phyloP scores from a whole-genome alignment of 2,329 filamentous ascomycete genomes.

The Fusarium clavum region DNA sequence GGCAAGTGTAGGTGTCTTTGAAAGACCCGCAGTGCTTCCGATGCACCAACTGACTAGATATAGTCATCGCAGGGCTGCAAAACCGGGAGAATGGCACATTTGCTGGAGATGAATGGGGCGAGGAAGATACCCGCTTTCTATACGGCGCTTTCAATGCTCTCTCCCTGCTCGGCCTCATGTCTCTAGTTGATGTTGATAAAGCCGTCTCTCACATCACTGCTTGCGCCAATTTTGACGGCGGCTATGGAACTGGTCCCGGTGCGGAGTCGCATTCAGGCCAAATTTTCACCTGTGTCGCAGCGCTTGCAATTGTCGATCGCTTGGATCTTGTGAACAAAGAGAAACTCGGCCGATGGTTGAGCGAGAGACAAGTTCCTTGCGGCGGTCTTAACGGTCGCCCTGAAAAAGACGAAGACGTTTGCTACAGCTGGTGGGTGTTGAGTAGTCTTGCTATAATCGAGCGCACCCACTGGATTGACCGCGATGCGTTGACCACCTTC shows the following conservation, averaged over 20 bases:
- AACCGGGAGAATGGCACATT: constrained; percentile 87
- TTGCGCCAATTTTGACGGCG: constrained; percentile 94
- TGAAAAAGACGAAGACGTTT: constrained; percentile 96
- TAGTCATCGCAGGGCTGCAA: constrained; percentile 85
- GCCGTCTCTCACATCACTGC: constrained; percentile 82
- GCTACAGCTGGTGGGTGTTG: constrained; percentile 99
- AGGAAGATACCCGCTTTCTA: constrained; percentile 93
- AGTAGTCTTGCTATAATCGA: constrained; percentile 91
- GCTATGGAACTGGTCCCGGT: constrained; percentile 88
- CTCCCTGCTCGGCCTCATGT: constrained; percentile 80
- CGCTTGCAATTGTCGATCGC: constrained; percentile 83
- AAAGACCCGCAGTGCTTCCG: constrained; percentile 17
- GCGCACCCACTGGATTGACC: constrained; percentile 92
- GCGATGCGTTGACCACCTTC: constrained; percentile 79
- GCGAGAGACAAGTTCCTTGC: constrained; percentile 87
- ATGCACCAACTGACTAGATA: constrained; percentile 38
- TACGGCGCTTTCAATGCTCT: constrained; percentile 91
- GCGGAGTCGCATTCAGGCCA: constrained; percentile 96
- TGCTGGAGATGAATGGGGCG: constrained; percentile 94
- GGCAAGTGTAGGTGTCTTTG: constrained; percentile 75
- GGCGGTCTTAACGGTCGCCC: constrained; percentile 94
- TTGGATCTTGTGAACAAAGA: constrained; percentile 86
- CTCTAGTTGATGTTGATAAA: constrained; percentile 80
- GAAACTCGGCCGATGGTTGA: constrained; percentile 88
- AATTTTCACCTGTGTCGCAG: constrained; percentile 93